Base-by-base conservation (phyloP, 2,329 filamentous ascomycete species). In the Alternaria infectoria region DNA sequence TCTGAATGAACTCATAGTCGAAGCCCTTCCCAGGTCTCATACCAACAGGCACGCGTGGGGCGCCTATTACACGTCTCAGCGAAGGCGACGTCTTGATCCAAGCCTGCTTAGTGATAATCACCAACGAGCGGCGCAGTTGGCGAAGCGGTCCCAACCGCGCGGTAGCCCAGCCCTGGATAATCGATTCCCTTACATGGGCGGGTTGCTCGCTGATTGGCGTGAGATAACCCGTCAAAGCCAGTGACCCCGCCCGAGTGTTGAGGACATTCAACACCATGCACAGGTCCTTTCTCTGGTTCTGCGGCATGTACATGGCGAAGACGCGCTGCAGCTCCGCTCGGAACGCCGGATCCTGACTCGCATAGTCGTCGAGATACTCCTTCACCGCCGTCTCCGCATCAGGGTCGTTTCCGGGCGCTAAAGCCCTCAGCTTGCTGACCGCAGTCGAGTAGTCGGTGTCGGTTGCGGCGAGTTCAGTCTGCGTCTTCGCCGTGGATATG, bases 191-290 rank as follows among this genome's bases (percentile, higher is more conserved):
- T 17, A 87, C 81, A 32, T 85, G 78, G 19, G 88, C 69, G 1
- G 90, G 86, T 67, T 92, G 90, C 55, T 87, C 80, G 57, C 87
- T 83, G 49, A 93, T 78, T 2, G 90, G 87, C 0, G 85, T 87
- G 67, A 86, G 83, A 74, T 89, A 87, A n/a, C 91, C 90, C 0
- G 91, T 93, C 50, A 92, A 81, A 6, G 91, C 76, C 17, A 91
- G 79, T 25, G 88, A 88, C 25, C 90, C 90, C 4, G 85, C 76
- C 32, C 87, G 85, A 21, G 88, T 89, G 64, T 87, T 83, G 19
- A 90, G 79, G 4, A 85, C 77, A 57, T 80, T 86, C 61, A 89
- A 74, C 12, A 89, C 80, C 63, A 86, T 78, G 1, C 79, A 70
- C n/a, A 89, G 73, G 8, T 83, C 82, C 60, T 83, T 85, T 62